phyloP scores from a whole-genome alignment of 2,329 filamentous ascomycete species.

The Akanthomyces muscarius region DNA sequence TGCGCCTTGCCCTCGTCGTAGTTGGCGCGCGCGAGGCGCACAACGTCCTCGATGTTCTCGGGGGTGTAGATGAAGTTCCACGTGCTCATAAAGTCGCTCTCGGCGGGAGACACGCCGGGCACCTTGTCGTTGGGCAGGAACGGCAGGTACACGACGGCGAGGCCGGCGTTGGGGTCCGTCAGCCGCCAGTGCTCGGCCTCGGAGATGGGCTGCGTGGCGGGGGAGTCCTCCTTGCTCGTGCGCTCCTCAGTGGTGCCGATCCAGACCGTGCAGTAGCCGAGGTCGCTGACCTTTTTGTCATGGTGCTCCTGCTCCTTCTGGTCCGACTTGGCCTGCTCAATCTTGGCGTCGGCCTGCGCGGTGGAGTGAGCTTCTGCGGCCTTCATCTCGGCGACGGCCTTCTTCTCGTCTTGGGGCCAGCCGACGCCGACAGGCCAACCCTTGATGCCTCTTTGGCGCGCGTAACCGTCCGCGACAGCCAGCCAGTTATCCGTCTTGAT shows the following conservation, averaged over 20 bases:
- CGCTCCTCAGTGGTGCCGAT: constrained; percentile 79
- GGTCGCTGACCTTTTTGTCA: constrained; percentile 48
- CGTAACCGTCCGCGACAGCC: constrained; percentile 88
- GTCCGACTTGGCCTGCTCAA: constrained; percentile 55
- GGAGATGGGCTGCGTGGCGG: constrained; percentile 49
- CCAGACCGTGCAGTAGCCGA: constrained; percentile 94
- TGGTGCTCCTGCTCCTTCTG: constrained; percentile 33
- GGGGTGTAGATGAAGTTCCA: constrained; percentile 98
- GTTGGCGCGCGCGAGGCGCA: constrained; percentile 78
- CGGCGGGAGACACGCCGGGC: constrained; percentile 75
- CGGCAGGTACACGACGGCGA: constrained; percentile 87
- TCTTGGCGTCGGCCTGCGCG: constrained; percentile 58
- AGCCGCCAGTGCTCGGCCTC: constrained; percentile 63
- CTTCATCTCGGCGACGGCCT: constrained; percentile 52
- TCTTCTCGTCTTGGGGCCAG: constrained; percentile 67
- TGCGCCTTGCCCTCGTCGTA: constrained; percentile 77
- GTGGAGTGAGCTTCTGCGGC: constrained; percentile 57
- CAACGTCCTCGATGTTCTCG: constrained; percentile 81
- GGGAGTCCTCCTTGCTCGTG: constrained; percentile 49
- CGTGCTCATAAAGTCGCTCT: constrained; percentile 82
- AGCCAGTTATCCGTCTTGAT: constrained; percentile 96
- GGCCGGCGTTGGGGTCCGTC: constrained; percentile 73
- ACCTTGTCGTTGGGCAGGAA: constrained; percentile 79
- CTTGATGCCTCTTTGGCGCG: constrained; percentile 80
- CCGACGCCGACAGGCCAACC: constrained; percentile 95